Conservation (phyloP, 2,329 filamentous ascomycete species). For the Xylariomycetidae sp. region DNA sequence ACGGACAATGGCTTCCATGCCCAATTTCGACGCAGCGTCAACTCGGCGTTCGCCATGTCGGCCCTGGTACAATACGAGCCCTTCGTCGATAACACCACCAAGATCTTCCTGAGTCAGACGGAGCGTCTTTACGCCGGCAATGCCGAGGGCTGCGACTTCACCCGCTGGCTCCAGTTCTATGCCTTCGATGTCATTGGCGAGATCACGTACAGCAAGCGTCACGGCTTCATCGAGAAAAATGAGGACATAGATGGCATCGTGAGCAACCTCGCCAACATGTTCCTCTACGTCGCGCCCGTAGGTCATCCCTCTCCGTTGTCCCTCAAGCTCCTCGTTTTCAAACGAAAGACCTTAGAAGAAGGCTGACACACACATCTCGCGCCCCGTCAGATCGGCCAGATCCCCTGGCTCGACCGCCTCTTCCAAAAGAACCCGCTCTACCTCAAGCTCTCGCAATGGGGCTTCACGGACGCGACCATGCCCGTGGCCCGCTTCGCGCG, state of each 20-base stretch:
- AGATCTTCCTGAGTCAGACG: slow-evolving; percentile 62
- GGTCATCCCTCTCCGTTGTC: slow-evolving; percentile 37
- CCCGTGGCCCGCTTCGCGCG: slow-evolving; percentile 68
- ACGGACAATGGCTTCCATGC: slow-evolving; percentile 70
- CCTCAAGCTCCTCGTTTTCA: not conserved
- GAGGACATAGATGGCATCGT: slow-evolving; percentile 72
- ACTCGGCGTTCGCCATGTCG: slow-evolving; percentile 71
- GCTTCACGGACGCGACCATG: slow-evolving; percentile 62
- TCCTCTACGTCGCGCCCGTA: slow-evolving; percentile 67
- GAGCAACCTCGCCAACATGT: slow-evolving; percentile 54
- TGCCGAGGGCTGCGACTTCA: slow-evolving; percentile 52
- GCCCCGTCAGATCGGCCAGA: slow-evolving; percentile 57
- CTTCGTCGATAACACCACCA: slow-evolving; percentile 69
- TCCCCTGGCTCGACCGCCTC: slow-evolving; percentile 63
- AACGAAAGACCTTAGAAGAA: not conserved
- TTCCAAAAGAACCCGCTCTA: slow-evolving; percentile 71
- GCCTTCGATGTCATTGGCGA: slow-evolving; percentile 79
- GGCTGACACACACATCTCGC: not conserved
- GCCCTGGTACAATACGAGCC: slow-evolving; percentile 73
- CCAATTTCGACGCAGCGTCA: slow-evolving; percentile 68
- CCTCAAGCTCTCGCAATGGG: slow-evolving; percentile 60
- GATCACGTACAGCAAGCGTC: slow-evolving; percentile 67
- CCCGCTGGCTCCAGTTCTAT: slow-evolving; percentile 71
- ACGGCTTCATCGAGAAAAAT: slow-evolving; percentile 70
- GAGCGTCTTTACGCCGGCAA: slow-evolving; percentile 46